phyloP scores from a whole-genome alignment of 2,329 filamentous ascomycete genomes.

The Apiospora koreana region DNA sequence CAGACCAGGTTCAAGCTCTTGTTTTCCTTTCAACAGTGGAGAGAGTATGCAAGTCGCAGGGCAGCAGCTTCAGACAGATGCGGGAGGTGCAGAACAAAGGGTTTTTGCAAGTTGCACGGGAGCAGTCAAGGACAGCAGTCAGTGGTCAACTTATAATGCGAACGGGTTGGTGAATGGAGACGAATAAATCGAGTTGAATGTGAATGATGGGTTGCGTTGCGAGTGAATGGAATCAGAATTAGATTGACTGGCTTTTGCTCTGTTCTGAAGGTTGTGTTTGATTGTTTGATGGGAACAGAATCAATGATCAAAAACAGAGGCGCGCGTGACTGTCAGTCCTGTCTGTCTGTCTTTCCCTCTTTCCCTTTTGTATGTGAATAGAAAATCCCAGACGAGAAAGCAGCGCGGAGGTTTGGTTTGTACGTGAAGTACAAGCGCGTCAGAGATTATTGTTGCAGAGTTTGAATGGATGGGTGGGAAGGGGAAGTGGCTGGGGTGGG shows the following conservation, averaged over 20 bases:
- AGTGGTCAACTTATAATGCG: slow-evolving; percentile 8
- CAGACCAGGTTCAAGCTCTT: slow-evolving; percentile 1
- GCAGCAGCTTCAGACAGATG: slow-evolving; percentile 6
- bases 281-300: background rate
- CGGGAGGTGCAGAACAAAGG: slow-evolving; percentile 9
- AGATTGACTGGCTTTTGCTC: slow-evolving; percentile 5
- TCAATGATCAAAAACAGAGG: background rate
- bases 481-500: background rate
- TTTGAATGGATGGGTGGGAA: slow-evolving; percentile 1
- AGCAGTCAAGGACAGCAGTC: slow-evolving; percentile 13
- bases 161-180: background rate
- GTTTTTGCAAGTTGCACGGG: slow-evolving; percentile 8
- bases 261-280: background rate
- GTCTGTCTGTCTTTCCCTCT: slow-evolving; percentile 3
- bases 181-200: slow-evolving; percentile 1
- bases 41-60: slow-evolving; percentile 7
- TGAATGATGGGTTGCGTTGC: background rate
- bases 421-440: background rate
- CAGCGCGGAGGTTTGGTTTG: background rate
- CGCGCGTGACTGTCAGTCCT: background rate
- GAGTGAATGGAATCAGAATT: slow-evolving; percentile 6
- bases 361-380: background rate
- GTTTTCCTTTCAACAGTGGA: slow-evolving; percentile 8
- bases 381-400: background rate
- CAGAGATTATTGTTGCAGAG: slow-evolving; percentile 3